phyloP scores from a whole-genome alignment of 2,329 filamentous ascomycete species.

The Trichoderma arundinaceum region DNA sequence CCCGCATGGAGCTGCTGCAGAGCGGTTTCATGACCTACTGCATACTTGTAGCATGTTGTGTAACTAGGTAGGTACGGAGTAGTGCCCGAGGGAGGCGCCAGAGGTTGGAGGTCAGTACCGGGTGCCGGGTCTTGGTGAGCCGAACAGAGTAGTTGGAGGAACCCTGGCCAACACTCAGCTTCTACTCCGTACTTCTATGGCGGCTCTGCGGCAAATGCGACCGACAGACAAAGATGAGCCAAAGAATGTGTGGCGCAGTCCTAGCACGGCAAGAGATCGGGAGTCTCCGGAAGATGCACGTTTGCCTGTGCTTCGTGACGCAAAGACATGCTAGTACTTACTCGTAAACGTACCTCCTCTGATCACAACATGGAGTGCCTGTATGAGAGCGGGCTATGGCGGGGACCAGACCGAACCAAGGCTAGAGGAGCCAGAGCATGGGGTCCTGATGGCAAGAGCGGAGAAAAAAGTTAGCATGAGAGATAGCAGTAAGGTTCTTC shows the following conservation, averaged over 20 bases:
- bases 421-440: conserved; percentile 17
- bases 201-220: conserved; percentile 24
- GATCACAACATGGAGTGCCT: conserved; percentile 7
- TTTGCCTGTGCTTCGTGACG: conserved; percentile 5
- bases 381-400: conserved; percentile 11
- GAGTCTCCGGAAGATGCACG: conserved; percentile 25
- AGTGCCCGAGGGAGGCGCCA: conserved; percentile 22
- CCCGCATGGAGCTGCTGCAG: conserved; percentile 25
- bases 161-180: conserved; percentile 15
- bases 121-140: conserved; percentile 28
- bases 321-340: conserved; percentile 1
- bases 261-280: conserved; percentile 15
- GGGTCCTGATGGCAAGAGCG: conserved; percentile 13
- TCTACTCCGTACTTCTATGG: background rate
- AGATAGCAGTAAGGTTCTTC: conserved; percentile 9
- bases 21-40: conserved; percentile 12
- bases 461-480: conserved; percentile 23
- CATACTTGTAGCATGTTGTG: conserved; percentile 19
- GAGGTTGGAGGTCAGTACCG: conserved; percentile 19
- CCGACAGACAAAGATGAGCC: background rate
- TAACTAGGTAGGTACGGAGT: conserved; percentile 20
- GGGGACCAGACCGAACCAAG: conserved; percentile 19
- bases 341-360: conserved; percentile 7
- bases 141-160: conserved; percentile 7
- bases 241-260: conserved; percentile 7